Percentiles rank a stretch among this genome's conserved stretches.
These are phyloP conservation scores for Saccharomycopsis fibuligera DNA, from an alignment of 805 yeast species.

Conservation along the genomic window DNA sequence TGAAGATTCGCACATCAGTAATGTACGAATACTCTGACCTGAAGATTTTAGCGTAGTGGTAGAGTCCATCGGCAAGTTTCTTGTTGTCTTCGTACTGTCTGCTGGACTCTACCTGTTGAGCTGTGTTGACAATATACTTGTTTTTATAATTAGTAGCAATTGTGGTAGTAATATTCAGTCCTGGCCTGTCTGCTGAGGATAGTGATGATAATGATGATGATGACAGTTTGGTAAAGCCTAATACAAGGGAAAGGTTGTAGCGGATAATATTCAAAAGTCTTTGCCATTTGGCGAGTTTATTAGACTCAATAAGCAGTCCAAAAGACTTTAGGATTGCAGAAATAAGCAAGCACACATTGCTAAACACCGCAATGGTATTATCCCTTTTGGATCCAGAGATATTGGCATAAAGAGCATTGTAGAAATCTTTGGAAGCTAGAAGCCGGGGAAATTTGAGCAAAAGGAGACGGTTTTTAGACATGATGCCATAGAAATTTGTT, in stretches of 20 bases:
- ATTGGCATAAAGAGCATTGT: slow-evolving; percentile 4
- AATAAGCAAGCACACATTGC: slow-evolving; percentile 13
- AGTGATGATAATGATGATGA: no score
- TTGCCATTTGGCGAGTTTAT: slow-evolving; percentile 4
- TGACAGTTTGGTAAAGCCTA: no score
- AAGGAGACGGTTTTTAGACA: no score
- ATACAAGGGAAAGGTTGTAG: slow-evolving; percentile 2
- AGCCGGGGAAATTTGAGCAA: no score
- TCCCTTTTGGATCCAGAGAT: slow-evolving; percentile 17
- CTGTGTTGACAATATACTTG: slow-evolving; percentile 8
- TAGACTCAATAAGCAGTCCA: slow-evolving; percentile 7
- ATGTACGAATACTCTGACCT: slow-evolving; percentile 15
- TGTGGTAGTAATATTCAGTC: not conserved
- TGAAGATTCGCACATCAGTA: slow-evolving; percentile 17
- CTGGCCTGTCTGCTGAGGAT: not conserved
- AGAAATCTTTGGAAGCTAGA: slow-evolving; percentile 9
- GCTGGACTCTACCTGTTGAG: slow-evolving; percentile 1
- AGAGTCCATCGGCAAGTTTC: not conserved
- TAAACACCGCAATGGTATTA: slow-evolving; percentile 14
- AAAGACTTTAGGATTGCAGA: slow-evolving; percentile 14
- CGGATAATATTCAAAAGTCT: slow-evolving; percentile 2
- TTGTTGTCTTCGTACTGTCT: slow-evolving; percentile 7
- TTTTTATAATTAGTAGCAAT: slow-evolving; percentile 1
- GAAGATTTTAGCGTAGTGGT: slow-evolving; percentile 11
- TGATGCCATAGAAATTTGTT: no score